Evolutionary conservation across 495 filamentous ascomycete genomes (phyloP), one percentile per base, ranked within the genome.

Genomic region (Lasiosphaeriaceae sp.): DNA sequence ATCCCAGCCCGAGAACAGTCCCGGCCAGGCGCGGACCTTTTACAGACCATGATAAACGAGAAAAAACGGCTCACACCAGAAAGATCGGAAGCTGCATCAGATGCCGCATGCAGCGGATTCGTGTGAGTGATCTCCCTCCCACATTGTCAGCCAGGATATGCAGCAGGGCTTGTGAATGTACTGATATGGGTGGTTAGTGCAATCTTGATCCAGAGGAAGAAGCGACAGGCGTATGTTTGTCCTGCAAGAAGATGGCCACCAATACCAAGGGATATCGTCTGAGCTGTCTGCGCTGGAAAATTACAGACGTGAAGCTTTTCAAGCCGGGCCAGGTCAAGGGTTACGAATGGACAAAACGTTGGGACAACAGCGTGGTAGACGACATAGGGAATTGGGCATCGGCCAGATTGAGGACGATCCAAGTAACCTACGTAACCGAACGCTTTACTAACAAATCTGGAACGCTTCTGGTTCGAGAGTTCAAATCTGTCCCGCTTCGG

Each of bases 81-180:
- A 73, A 74, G 50, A 77, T 79, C 47, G 77, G 75, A 11, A 77
- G 76, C 50, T 81, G 78, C 57, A 75, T 80, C 51, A 65, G 78
- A 24, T 81, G 78, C 53, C 71, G 77, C 47, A 80, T 81, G 73
- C 78, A 81, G 63, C 71, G 77, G n/a, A 80, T 81, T 54, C 74
- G 78, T 50, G 78, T 81, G 61, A 71, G 75, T 62, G 35, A 35
- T 52, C 11, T 48, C 47, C 23, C 20, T 47, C n/a, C 16, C 22
- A 23, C 14, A 37, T 53, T 21, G 48, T 19, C 23, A n/a, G 11
- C n/a, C 23, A 7, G 7, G 11, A 1, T 22, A 2, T 21, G 45
- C 31, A 11, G 16, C n/a, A 19, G 29, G 19, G 19, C 9, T 34
- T 44, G 29, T 19, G 48, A 51, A n/a, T 16, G 20, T 41, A 17